Conservation (phyloP, 2,329 filamentous ascomycete species). For the Orbilia javanica region DNA sequence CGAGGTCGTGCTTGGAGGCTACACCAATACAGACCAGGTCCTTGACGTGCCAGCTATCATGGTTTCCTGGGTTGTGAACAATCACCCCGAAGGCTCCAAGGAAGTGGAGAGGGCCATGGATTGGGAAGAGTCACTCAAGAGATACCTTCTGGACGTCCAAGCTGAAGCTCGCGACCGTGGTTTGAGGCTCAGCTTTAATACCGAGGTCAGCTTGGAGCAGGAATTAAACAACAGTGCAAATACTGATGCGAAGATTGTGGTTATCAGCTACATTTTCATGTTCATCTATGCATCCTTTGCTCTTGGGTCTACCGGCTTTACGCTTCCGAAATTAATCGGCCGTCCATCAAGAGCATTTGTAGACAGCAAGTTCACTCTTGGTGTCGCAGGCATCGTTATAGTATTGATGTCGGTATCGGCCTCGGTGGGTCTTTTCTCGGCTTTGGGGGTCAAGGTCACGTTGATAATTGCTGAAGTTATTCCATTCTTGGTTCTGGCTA, state of each 20-base stretch:
- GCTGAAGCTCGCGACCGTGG: slow-evolving; percentile 81
- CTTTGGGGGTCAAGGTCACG: slow-evolving; percentile 90
- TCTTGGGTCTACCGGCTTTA: slow-evolving; percentile 86
- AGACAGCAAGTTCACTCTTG: slow-evolving; percentile 95
- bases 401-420: slow-evolving; percentile 97
- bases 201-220: slow-evolving; percentile 92
- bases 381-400: slow-evolving; percentile 93
- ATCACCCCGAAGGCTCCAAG: slow-evolving; percentile 79
- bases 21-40: slow-evolving; percentile 74
- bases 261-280: slow-evolving; percentile 98
- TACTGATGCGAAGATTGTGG: slow-evolving; percentile 95
- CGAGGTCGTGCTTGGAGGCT: slow-evolving; percentile 87
- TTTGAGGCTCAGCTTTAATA: slow-evolving; percentile 90
- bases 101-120: slow-evolving; percentile 82
- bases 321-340: slow-evolving; percentile 79
- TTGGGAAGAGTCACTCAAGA: slow-evolving; percentile 85
- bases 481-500: slow-evolving; percentile 93
- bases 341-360: slow-evolving; percentile 89
- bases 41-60: slow-evolving; percentile 83
- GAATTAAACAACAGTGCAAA: slow-evolving; percentile 98
- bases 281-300: slow-evolving; percentile 96
- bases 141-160: slow-evolving; percentile 81
- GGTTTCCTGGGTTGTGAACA: slow-evolving; percentile 94
- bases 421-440: slow-evolving; percentile 94
- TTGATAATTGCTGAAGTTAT: slow-evolving; percentile 99